Evolutionary conservation across 345 rosid genomes (phyloP).

Genomic region (Microcos paniculata): DNA sequence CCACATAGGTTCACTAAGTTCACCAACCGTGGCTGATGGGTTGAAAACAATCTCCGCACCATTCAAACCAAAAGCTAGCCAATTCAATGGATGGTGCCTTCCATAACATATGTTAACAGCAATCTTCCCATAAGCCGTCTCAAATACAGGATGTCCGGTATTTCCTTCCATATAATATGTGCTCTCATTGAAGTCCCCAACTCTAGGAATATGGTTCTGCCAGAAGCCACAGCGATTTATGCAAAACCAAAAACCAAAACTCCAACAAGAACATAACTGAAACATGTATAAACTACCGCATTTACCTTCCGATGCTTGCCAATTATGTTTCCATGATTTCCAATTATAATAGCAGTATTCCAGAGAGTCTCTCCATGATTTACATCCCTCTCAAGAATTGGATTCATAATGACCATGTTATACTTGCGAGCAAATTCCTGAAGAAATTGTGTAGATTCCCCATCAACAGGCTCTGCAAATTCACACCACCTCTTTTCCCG

Average conservation of each 20-base stretch:
- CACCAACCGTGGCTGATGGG: conserved; percentile 98
- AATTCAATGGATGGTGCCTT: conserved; percentile 93
- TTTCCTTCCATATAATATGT: conserved; percentile 98
- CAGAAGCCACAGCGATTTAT: conserved; percentile 17
- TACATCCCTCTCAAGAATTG: conserved; percentile 91
- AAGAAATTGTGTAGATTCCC: conserved; percentile 82
- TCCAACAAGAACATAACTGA: neutral
- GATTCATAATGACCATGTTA: conserved; percentile 86
- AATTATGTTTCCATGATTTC: conserved; percentile 82
- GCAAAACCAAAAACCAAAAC: conserved; percentile 11
- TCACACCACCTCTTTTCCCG: conserved; percentile 98
- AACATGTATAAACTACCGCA: neutral
- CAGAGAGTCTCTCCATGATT: conserved; percentile 89
- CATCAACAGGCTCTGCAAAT: conserved; percentile 87
- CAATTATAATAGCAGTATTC: conserved; percentile 89
- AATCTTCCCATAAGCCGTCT: conserved; percentile 83
- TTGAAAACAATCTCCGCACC: conserved; percentile 99
- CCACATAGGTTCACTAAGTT: conserved; percentile 99
- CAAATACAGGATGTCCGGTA: conserved; percentile 94
- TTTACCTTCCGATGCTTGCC: conserved; percentile 95
- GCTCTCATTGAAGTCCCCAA: conserved; percentile 98
- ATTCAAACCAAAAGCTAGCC: conserved; percentile 95
- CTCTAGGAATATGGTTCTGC: conserved; percentile 97
- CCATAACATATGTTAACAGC: conserved; percentile 93
- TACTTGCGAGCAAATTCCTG: conserved; percentile 70